Evolutionary conservation across 2,329 filamentous ascomycete genomes (phyloP).

Genomic region (Pseudogymnoascus sp.): DNA sequence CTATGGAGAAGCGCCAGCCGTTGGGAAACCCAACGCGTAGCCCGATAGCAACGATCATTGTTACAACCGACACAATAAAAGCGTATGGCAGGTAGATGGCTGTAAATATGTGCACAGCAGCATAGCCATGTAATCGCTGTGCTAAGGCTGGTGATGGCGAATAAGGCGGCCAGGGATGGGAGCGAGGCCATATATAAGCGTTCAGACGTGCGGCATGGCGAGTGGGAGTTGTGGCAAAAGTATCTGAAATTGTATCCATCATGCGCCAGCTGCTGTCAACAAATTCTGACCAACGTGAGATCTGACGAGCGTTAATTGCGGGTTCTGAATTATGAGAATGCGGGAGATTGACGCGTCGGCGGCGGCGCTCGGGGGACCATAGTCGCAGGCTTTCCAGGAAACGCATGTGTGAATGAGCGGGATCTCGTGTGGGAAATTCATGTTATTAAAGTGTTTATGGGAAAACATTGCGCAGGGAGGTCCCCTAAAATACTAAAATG

Average conservation of each 20-base stretch:
- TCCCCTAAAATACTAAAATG: constrained; percentile 8
- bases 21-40: not conserved
- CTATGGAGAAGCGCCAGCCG: not conserved
- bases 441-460: not conserved
- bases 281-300: not conserved
- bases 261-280: not conserved
- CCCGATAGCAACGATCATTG: constrained; percentile 2
- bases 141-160: not conserved
- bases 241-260: not conserved
- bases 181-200: not conserved
- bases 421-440: not conserved
- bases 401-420: not conserved
- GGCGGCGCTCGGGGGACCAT: not conserved
- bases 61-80: not conserved
- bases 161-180: not conserved
- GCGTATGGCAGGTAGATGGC: not conserved
- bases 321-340: not conserved
- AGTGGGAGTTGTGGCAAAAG: not conserved
- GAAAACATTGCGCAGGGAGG: not conserved
- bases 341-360: not conserved
- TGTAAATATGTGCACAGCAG: not conserved
- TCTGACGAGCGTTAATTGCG: not conserved
- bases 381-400: not conserved
- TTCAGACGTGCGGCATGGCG: not conserved
- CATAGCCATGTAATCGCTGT: not conserved